Evolutionary conservation across 805 yeast species (phyloP), one percentile per base, ranked within the genome.

Genomic region (Saturnispora ahearnii): DNA sequence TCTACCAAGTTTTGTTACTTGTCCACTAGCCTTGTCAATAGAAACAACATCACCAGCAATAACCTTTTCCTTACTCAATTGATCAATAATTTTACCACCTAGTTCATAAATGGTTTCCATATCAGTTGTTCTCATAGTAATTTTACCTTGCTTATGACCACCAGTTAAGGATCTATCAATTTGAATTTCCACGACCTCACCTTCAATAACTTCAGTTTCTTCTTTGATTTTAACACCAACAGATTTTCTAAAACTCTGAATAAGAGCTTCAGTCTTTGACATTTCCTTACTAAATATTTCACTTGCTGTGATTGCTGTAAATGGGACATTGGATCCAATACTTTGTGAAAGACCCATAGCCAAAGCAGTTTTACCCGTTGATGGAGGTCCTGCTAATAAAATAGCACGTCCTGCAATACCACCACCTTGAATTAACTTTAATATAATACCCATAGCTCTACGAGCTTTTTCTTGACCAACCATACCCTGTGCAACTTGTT

Each of bases 371-470:
- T 93, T 93, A 63, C 99, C 99, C 5, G 98, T 91, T 0, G 98
- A 96, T 9, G 99, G 98, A 5, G 96, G 95, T 47, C 99, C 99
- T 0, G 99, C 98, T 49, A 93, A 74, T 53, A 93, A 69, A 46
- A 93, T 81, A n/a, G 96, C 98, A 62, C 91, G 86, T 29, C 99
- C 99, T 46, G 95, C 84, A 83, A 93, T 85, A 67, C 83, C 87
- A 60, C 87, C 88, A 31, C 87, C 82, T 68, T 89, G 90, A 70
- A 93, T 88, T 69, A 93, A 74, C 68, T 93, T 97, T 37, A 91
- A 95, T 55, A 93, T 78, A 49, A 93, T 84, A 55, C 99, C 99
- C 62, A 96, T 89, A 0, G 97, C 98, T 69, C 83, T 90, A 66
- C 93, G 73, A 18, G 93, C 93, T 50, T 72, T 74, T 31, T 71